phyloP scores from a whole-genome alignment of 2,329 filamentous ascomycete species.

The Fusarium dimerum region DNA sequence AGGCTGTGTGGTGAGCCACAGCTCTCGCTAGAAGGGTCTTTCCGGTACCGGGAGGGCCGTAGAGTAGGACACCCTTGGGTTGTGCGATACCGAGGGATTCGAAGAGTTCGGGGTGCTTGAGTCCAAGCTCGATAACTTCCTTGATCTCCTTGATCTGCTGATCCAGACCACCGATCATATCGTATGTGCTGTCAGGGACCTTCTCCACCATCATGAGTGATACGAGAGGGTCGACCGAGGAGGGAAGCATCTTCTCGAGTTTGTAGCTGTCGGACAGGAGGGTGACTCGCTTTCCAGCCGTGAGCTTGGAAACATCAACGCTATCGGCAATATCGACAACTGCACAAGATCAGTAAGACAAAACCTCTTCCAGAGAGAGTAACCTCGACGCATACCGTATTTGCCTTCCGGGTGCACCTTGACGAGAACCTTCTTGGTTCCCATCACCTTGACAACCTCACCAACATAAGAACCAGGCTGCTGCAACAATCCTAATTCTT shows the following conservation, averaged over 20 bases:
- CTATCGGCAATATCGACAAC: slow-evolving; percentile 95
- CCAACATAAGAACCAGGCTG: slow-evolving; percentile 98
- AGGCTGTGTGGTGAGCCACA: slow-evolving; percentile 97
- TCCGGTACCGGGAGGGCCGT: slow-evolving; percentile 94
- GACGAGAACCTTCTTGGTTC: slow-evolving; percentile 97
- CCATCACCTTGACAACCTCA: slow-evolving; percentile 99
- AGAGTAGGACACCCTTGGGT: slow-evolving; percentile 94
- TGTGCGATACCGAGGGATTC: slow-evolving; percentile 99
- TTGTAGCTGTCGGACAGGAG: slow-evolving; percentile 97
- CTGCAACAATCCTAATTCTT: slow-evolving; percentile 93
- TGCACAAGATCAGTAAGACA: slow-evolving; percentile 36
- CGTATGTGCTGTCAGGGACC: slow-evolving; percentile 98
- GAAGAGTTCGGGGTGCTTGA: slow-evolving; percentile 98
- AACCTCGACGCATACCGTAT: slow-evolving; percentile 71
- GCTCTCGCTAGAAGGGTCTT: slow-evolving; percentile 95
- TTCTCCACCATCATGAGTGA: slow-evolving; percentile 99
- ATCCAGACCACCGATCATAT: slow-evolving; percentile 99
- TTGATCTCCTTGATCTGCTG: slow-evolving; percentile 99
- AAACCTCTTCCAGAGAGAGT: neutral
- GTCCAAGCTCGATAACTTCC: slow-evolving; percentile 96
- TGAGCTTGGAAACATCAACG: slow-evolving; percentile 94
- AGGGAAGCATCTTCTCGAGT: slow-evolving; percentile 96
- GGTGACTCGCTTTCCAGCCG: slow-evolving; percentile 94
- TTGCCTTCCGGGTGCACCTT: slow-evolving; percentile 99
- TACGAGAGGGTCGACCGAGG: slow-evolving; percentile 95